A percentile compares a stretch with the other conserved stretches of the same genome.
phyloP scores from a whole-genome alignment of 2,329 filamentous ascomycete species.

The Ascochyta koolunga region DNA sequence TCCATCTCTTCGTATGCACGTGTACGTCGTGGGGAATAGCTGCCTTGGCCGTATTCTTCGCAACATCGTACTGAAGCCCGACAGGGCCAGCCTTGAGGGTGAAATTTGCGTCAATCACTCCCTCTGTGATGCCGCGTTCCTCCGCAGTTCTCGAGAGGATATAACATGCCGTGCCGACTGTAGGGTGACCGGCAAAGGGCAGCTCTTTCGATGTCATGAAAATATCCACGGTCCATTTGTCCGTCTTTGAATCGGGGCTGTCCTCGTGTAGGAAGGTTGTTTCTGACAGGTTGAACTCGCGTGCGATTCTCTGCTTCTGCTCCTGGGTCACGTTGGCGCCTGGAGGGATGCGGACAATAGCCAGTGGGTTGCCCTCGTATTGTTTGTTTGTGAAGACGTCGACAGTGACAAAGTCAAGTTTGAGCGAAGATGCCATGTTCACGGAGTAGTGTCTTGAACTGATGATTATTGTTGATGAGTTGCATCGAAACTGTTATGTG shows the following conservation, averaged over 20 bases:
- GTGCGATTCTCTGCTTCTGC: slow-evolving; percentile 60
- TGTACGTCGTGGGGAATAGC: slow-evolving; percentile 69
- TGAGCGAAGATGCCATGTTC: slow-evolving; percentile 22
- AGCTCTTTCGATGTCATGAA: slow-evolving; percentile 59
- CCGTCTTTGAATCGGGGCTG: slow-evolving; percentile 19
- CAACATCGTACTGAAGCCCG: slow-evolving; percentile 48
- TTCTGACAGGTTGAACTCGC: slow-evolving; percentile 65
- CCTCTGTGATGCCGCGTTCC: slow-evolving; percentile 22
- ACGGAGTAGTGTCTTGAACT: background rate
- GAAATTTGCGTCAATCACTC: slow-evolving; percentile 46
- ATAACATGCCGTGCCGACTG: slow-evolving; percentile 62
- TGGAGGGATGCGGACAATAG: slow-evolving; percentile 58
- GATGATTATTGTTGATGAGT: background rate
- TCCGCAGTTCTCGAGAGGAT: slow-evolving; percentile 44
- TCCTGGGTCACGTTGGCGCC: slow-evolving; percentile 49
- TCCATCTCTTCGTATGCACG: slow-evolving; percentile 34
- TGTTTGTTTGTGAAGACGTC: slow-evolving; percentile 58
- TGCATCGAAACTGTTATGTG: background rate
- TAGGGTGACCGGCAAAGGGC: slow-evolving; percentile 64
- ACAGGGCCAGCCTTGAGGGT: slow-evolving; percentile 55
- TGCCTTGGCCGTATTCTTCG: slow-evolving; percentile 60
- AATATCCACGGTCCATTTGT: slow-evolving; percentile 58
- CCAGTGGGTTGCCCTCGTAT: slow-evolving; percentile 61
- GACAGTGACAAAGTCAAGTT: slow-evolving; percentile 47
- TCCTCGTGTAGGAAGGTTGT: slow-evolving; percentile 60